Conservation (phyloP, 352 stramenopile species). For the Globisporangium emineosum region DNA sequence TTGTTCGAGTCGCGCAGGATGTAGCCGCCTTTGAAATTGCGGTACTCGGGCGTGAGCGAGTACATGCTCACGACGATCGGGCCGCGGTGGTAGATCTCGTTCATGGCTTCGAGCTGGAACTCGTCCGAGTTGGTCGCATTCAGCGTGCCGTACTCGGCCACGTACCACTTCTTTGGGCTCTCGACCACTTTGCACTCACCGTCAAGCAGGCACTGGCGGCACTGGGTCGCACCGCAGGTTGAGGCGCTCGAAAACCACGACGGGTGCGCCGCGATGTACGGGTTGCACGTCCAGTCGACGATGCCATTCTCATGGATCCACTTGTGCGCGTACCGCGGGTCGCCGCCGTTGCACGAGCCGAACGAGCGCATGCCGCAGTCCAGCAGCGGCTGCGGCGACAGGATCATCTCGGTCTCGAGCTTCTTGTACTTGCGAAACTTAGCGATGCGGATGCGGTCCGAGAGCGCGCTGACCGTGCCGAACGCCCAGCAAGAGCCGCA, state of each 20-base stretch:
- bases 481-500: constrained; percentile 83
- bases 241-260: constrained; percentile 60
- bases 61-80: constrained; percentile 94
- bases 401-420: constrained; percentile 51
- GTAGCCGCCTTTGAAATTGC: constrained; percentile 89
- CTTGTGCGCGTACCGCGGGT: constrained; percentile 77
- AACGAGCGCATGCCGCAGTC: constrained; percentile 83
- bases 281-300: constrained; percentile 77
- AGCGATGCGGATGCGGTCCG: constrained; percentile 75
- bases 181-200: constrained; percentile 56
- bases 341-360: constrained; percentile 73
- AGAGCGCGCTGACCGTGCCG: constrained; percentile 64
- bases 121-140: constrained; percentile 61
- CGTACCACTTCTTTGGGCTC: constrained; percentile 61
- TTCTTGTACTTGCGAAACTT: constrained; percentile 54
- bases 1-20: constrained; percentile 86
- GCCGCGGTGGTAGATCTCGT: constrained; percentile 95
- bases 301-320: constrained; percentile 85
- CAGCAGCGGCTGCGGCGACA: constrained; percentile 67
- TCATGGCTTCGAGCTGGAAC: constrained; percentile 86
- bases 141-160: constrained; percentile 73
- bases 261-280: constrained; percentile 77
- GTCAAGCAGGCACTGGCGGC: constrained; percentile 57
- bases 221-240: constrained; percentile 61
- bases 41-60: constrained; percentile 65